Percentiles rank a stretch among this genome's conserved stretches.
Evolutionary conservation across 75 land plant species (phyloP).

Genomic region (Cupressus sempervirens): DNA sequence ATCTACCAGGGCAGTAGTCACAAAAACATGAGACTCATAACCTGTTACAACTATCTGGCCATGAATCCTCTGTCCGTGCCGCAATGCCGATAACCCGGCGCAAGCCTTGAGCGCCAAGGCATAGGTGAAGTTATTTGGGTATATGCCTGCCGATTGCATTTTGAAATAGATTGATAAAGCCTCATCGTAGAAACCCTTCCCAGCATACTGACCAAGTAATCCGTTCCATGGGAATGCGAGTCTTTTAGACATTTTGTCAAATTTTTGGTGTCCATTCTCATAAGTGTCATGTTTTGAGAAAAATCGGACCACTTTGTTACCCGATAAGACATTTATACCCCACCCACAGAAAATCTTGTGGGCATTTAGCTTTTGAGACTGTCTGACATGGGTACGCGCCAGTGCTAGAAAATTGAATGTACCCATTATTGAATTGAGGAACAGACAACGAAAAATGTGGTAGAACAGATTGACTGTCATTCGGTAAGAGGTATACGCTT

Average conservation of each 20-base stretch:
- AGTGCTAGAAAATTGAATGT: neutral
- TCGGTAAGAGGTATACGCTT: neutral
- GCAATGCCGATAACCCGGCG: slow-evolving; percentile 1
- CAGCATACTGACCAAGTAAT: slow-evolving; percentile 18
- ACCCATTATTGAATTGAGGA: neutral
- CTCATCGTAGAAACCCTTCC: slow-evolving; percentile 6
- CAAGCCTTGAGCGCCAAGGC: slow-evolving; percentile 21
- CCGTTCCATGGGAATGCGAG: slow-evolving; percentile 20
- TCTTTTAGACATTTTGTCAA: neutral
- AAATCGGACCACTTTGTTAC: neutral
- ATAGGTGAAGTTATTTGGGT: slow-evolving; percentile 17
- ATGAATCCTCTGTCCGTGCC: slow-evolving; percentile 14
- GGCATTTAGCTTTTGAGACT: neutral
- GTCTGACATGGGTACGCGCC: neutral
- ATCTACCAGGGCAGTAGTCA: slow-evolving; percentile 16
- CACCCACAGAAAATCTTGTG: neutral
- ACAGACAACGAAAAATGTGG: slow-evolving; percentile 12
- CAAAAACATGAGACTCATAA: slow-evolving; percentile 6
- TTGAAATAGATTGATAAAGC: slow-evolving; percentile 14
- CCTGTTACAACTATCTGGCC: slow-evolving; percentile 12
- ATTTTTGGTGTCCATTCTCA: neutral
- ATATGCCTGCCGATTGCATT: slow-evolving; percentile 15
- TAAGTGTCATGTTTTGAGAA: neutral
- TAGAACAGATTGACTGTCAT: neutral
- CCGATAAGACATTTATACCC: neutral